Evolutionary conservation across 164 flowering plant species (phyloP).

Genomic region (Vitis cinerea): DNA sequence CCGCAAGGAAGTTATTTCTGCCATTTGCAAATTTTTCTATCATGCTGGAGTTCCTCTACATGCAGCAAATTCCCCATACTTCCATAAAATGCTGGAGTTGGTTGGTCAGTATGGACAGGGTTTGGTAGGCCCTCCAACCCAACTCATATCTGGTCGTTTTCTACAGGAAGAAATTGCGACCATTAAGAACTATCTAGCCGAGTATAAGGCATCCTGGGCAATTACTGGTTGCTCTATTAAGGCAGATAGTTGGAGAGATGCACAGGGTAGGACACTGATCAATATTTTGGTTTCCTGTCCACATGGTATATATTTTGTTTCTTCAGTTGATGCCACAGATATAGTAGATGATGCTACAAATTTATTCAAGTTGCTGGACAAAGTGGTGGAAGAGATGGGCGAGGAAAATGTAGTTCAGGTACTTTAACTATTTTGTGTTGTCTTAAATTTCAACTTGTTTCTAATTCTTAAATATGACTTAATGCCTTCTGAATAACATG

Average conservation of each 20-base stretch:
- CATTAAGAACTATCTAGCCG: slow-evolving; percentile 47
- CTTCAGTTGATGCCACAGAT: slow-evolving; percentile 68
- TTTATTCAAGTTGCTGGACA: slow-evolving; percentile 65
- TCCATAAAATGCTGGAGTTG: slow-evolving; percentile 74
- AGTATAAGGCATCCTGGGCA: slow-evolving; percentile 57
- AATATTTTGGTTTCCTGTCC: slow-evolving; percentile 74
- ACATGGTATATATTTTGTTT: slow-evolving; percentile 58
- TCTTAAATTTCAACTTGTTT: slow-evolving; percentile 7
- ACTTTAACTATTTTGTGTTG: slow-evolving; percentile 7
- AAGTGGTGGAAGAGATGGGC: slow-evolving; percentile 73
- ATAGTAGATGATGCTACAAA: slow-evolving; percentile 47
- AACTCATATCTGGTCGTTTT: slow-evolving; percentile 50
- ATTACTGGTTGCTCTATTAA: slow-evolving; percentile 69
- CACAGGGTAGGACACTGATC: slow-evolving; percentile 49
- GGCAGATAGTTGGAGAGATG: slow-evolving; percentile 81
- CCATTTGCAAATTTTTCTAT: slow-evolving; percentile 31
- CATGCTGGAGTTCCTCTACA: slow-evolving; percentile 41
- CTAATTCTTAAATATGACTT: background rate
- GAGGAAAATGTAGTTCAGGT: slow-evolving; percentile 89
- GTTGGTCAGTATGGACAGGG: slow-evolving; percentile 72
- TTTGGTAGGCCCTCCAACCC: slow-evolving; percentile 47
- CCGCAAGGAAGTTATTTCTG: slow-evolving; percentile 27
- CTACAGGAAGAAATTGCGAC: slow-evolving; percentile 63
- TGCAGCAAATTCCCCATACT: slow-evolving; percentile 61
- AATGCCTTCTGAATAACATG: background rate